These are phyloP conservation scores for Termitomyces sp. DNA, from an alignment of 768 basidiomycete genomes.

Conservation along the genomic window DNA sequence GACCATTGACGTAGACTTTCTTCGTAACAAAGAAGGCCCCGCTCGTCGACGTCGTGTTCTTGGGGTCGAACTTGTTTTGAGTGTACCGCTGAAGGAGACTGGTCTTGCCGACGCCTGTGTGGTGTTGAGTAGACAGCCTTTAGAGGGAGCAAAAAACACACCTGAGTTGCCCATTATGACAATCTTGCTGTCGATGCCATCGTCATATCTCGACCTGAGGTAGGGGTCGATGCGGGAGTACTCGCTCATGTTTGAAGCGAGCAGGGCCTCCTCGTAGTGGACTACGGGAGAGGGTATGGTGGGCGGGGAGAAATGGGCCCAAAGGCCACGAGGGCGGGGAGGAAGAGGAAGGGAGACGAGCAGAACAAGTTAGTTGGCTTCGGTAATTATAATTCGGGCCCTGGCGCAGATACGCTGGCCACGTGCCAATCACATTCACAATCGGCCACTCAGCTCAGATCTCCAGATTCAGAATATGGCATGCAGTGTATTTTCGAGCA, in stretches of 20 bases:
- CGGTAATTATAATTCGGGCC: constrained; percentile 18
- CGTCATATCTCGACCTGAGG: constrained; percentile 64
- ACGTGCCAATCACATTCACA: constrained; percentile 23
- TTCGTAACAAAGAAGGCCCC: constrained; percentile 94
- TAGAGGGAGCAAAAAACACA: constrained; percentile 16
- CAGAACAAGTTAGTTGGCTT: constrained; percentile 21
- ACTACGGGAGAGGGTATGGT: constrained; percentile 16
- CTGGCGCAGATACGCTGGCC: constrained; percentile 21
- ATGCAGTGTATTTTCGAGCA: constrained; percentile 16
- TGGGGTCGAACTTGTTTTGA: constrained; percentile 84
- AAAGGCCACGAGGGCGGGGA: constrained; percentile 43
- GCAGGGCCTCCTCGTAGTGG: constrained; percentile 12
- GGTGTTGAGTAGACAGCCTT: constrained; percentile 1
- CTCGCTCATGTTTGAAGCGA: constrained; percentile 42
- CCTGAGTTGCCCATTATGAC: constrained; percentile 87
- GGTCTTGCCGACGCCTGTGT: constrained; percentile 84
- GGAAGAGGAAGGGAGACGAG: constrained; percentile 22
- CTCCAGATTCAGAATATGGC: constrained; percentile 1
- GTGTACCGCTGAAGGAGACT: constrained; percentile 88
- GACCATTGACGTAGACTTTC: constrained; percentile 80
- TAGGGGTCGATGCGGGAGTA: constrained; percentile 62
- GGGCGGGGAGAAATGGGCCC: constrained; percentile 21
- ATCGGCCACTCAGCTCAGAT: not conserved
- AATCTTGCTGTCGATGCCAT: constrained; percentile 90
- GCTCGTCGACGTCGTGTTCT: constrained; percentile 85